A percentile compares a stretch with the other conserved stretches of the same genome.
Evolutionary conservation across 2,329 filamentous ascomycete species (phyloP).

Genomic region (Reticulascus tulasneorum): DNA sequence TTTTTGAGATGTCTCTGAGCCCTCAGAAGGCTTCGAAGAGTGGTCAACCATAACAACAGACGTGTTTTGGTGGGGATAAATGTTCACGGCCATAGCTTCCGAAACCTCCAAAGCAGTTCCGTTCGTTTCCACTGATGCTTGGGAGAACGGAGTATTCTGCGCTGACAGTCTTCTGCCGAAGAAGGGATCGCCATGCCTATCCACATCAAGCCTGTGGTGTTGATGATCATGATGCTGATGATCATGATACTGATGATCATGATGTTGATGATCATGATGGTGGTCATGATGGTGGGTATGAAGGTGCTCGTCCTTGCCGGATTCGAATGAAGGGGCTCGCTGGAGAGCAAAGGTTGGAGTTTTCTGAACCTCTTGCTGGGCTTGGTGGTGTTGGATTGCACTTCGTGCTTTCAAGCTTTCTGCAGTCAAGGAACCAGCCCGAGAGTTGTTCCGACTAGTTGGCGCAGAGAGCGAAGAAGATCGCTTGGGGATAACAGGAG

Average conservation of each 20-base stretch:
- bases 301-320: constrained; percentile 25
- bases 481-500: constrained; percentile 52
- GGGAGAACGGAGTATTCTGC: constrained; percentile 59
- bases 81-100: constrained; percentile 58
- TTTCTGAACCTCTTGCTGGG: constrained; percentile 18
- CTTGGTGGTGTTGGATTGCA: constrained; percentile 22
- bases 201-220: constrained; percentile 34
- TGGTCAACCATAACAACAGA: constrained; percentile 60
- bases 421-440: constrained; percentile 52
- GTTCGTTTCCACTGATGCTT: constrained; percentile 57
- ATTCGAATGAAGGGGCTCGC: constrained; percentile 28
- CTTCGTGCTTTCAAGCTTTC: constrained; percentile 57
- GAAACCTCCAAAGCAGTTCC: constrained; percentile 60
- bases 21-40: constrained; percentile 45
- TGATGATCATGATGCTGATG: constrained; percentile 17
- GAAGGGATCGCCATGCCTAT: constrained; percentile 50
- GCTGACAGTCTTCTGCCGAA: constrained; percentile 50
- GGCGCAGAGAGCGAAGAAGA: constrained; percentile 60
- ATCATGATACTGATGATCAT: constrained; percentile 17
- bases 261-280: constrained; percentile 17
- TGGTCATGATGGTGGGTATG: too few relatives aligned
- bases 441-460: constrained; percentile 54
- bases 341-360: constrained; percentile 23
- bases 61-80: constrained; percentile 62
- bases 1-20: constrained; percentile 30